A percentile compares a stretch with the other conserved stretches of the same genome.
These are phyloP conservation scores for Vigna radiata DNA, from an alignment of 306 rosid species.

Conservation along the genomic window DNA sequence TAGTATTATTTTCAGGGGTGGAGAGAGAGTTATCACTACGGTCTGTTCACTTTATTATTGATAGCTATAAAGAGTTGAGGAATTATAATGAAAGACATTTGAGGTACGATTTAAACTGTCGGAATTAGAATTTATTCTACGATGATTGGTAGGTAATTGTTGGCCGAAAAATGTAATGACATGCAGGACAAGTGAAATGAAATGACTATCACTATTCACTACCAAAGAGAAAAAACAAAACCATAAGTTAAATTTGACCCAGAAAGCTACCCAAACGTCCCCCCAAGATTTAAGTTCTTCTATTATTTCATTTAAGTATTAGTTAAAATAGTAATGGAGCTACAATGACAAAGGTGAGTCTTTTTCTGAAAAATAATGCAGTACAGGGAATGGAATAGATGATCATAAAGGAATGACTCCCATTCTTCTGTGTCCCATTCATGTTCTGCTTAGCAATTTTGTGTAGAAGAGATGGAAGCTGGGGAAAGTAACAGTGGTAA, in stretches of 20 bases:
- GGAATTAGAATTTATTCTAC: conserved; percentile 9
- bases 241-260: conserved; percentile 22
- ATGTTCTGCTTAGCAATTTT: conserved; percentile 38
- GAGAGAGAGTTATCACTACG: background rate
- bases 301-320: conserved; percentile 36
- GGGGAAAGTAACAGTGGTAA: conserved; percentile 49
- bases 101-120: conserved; percentile 6
- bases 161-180: conserved; percentile 28
- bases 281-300: conserved; percentile 21
- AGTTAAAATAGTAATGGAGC: conserved; percentile 35
- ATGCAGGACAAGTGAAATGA: conserved; percentile 33
- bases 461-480: conserved; percentile 62
- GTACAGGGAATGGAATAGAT: conserved; percentile 29
- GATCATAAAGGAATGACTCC: conserved; percentile 32
- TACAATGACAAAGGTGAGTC: conserved; percentile 35
- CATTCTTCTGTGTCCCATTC: conserved; percentile 36
- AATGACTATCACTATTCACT: conserved; percentile 8
- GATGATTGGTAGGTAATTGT: conserved; percentile 32
- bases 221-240: background rate
- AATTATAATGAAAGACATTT: background rate
- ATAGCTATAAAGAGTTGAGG: background rate
- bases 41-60: background rate
- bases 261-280: conserved; percentile 16
- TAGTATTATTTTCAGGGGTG: conserved; percentile 14
- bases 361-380: conserved; percentile 34